Base-by-base conservation (phyloP, 1,284 basidiomycete genomes). In the Somion occarium region DNA sequence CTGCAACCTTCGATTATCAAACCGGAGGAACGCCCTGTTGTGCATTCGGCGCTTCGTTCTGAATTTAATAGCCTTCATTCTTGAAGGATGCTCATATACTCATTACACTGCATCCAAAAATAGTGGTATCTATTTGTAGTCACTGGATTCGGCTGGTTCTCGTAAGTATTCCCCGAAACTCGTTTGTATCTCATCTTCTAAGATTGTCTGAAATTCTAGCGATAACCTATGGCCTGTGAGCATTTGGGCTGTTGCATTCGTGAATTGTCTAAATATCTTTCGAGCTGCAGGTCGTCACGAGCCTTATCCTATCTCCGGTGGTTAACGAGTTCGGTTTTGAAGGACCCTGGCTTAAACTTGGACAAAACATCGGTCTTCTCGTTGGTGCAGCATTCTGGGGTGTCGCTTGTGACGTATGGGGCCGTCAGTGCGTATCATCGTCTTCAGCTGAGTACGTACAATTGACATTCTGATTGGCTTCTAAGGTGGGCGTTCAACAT, bases 401-500 rank as follows among this genome's bases (percentile, higher is more conserved):
- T 57, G 68, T 81, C 54, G 76, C 68, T 39, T 81, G 68, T 56
- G 87, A 76, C 56, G 66, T 83, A 12, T 87, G 83, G 82, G 80
- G 81, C 18, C 20, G 49, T 5, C 44, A 42, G 41, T 49, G 0
- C 37, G 61, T 58, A 20, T 24, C 24, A 23, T 12, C n/a, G 5
- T 47, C 9, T 18, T 22, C 19, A 41, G n/a, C 34, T 37, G n/a
- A n/a, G n/a, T n/a, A n/a, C n/a, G n/a, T n/a, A n/a, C n/a, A n/a
- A n/a, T n/a, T n/a, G 41, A 27, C 38, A 20, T 43, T 38, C 15
- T 23, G 12, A 44, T 20, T 9, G 7, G 30, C 15, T 7, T 34
- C 7, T 34, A 7, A 82, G 80, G 54, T 79, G 80, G 71, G 80
- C 83, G 0, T 90, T 90, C 69, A 90, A 90, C 62, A 63, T 85